Evolutionary conservation across 139 green algal species (phyloP), one percentile per base, ranked within the genome.

Genomic region (Monoraphidium neglectum): DNA sequence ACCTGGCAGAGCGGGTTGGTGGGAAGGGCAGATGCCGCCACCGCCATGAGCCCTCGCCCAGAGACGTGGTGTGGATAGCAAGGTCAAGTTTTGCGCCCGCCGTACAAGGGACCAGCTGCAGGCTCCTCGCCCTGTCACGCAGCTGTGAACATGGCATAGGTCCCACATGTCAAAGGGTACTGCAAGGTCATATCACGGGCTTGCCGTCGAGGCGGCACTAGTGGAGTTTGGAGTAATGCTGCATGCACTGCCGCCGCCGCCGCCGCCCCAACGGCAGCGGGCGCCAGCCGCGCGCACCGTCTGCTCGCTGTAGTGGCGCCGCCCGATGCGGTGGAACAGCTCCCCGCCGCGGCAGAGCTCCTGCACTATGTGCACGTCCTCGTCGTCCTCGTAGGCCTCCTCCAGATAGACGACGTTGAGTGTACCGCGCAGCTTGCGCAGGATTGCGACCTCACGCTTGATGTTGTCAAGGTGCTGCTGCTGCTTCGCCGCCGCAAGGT

Each of bases 291-390:
- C 66, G 28, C 82, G 30, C 68, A 97, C 94, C 77, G 87, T 95
- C 23, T 77, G 65, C 76, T 97, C 94, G 16, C 81, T 92, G 85
- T 96, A 98, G 62, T 90, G 83, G 4, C 76, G 72, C 21, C 78
- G 73, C 23, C 88, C 90, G 51, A 97, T 89, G 10, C 73, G 63
- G 76, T 94, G 87, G 61, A 90, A 70, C 43, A 98, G 87, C 83
- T 97, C 94, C 0, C 94, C 94, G 1, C 94, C 94, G 24, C 71
- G 68, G 84, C 93, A 97, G 18, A 77, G 81, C 88, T 97, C 92
- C 90, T 96, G 94, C n/a, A 98, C 77, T 76, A 97, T 91, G 84
- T 97, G 90, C 23, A 93, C 74, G 63, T 87, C 46, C 4, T 69
- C 62, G 21, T 93, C 87, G 72, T 97, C 91, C 85, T 98, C 94